These are phyloP conservation scores for Morella rubra DNA, from an alignment of 306 rosid genomes.

Conservation along the genomic window DNA sequence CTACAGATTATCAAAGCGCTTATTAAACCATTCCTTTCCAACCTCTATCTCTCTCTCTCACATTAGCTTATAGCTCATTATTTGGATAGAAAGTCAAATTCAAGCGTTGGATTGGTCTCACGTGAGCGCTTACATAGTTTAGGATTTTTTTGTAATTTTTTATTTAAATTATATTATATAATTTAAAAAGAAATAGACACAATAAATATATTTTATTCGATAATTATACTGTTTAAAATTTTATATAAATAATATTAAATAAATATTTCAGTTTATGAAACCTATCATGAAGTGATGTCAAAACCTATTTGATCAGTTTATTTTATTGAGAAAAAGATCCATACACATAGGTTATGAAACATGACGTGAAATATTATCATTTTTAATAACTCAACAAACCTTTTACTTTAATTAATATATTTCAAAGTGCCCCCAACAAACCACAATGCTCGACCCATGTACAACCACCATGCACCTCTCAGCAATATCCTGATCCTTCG, in stretches of 20 bases:
- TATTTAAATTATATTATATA: slow-evolving; percentile 6
- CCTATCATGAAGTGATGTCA: too few relatives aligned
- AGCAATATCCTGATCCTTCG: background rate
- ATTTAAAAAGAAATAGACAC: too few relatives aligned
- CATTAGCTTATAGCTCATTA: background rate
- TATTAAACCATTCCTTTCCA: background rate
- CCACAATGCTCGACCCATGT: background rate
- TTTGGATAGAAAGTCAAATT: background rate
- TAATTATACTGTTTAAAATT: too few relatives aligned
- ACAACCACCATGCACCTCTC: background rate
- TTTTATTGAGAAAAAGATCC: too few relatives aligned
- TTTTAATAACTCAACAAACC: background rate
- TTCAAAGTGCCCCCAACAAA: background rate
- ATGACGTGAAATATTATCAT: background rate
- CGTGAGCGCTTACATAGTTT: background rate
- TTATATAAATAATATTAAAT: too few relatives aligned
- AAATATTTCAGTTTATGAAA: background rate
- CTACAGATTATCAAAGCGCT: too few relatives aligned
- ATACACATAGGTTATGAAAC: background rate
- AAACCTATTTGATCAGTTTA: background rate
- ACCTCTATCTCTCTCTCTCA: background rate
- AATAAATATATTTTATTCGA: too few relatives aligned
- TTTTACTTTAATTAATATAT: background rate
- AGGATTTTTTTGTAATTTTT: slow-evolving; percentile 21
- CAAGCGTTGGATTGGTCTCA: background rate